Conservation (phyloP, 192 early-diverging fungal genomes). For the Entophlyctis luteolus region DNA sequence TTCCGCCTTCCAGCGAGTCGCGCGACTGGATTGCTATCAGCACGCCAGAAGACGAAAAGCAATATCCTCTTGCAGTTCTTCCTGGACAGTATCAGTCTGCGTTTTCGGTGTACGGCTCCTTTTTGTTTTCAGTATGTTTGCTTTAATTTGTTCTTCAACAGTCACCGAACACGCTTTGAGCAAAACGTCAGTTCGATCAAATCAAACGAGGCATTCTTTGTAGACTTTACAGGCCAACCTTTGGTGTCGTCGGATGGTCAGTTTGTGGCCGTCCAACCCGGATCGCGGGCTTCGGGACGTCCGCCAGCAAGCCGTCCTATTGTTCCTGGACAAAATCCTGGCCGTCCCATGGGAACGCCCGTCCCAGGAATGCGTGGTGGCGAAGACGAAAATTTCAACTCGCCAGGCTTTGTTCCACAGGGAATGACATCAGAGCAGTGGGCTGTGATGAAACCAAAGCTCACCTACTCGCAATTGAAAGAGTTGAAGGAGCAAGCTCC, state of each 20-base stretch:
- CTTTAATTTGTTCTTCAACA: neutral
- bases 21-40: conserved; percentile 1
- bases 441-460: conserved; percentile 18
- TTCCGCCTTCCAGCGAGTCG: conserved; percentile 1
- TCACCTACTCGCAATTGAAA: conserved; percentile 16
- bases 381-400: conserved; percentile 1
- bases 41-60: neutral
- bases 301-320: neutral
- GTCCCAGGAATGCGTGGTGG: neutral
- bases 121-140: conserved; percentile 2
- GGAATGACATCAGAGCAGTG: conserved; percentile 19
- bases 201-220: conserved; percentile 22
- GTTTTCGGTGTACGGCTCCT: conserved; percentile 31
- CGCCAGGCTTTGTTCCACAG: conserved; percentile 4
- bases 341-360: neutral
- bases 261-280: neutral
- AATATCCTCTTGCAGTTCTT: conserved; percentile 47
- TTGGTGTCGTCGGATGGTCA: neutral
- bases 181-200: conserved; percentile 15
- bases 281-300: neutral
- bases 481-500: conserved; percentile 19
- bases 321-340: neutral
- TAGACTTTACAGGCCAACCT: conserved; percentile 16
- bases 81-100: conserved; percentile 48
- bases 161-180: conserved; percentile 27